phyloP scores from a whole-genome alignment of 306 rosid genomes.

The Sophora flavescens region DNA sequence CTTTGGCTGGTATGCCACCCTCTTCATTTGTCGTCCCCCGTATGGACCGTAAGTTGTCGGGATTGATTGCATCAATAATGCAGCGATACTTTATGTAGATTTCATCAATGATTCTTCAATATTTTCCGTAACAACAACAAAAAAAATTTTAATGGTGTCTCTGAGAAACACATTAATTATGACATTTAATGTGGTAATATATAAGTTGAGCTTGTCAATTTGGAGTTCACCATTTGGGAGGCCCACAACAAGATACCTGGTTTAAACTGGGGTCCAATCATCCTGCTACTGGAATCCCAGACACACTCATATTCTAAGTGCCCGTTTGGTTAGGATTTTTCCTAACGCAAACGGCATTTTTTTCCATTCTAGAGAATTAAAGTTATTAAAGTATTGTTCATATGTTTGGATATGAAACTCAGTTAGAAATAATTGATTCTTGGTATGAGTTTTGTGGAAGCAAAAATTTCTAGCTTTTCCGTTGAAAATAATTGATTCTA shows the following conservation, averaged over 20 bases:
- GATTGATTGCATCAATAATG: constrained; percentile 19
- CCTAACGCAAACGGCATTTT: too few species aligned
- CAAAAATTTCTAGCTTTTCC: too few species aligned
- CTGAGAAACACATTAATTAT: not conserved
- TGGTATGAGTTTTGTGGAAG: too few species aligned
- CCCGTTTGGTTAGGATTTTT: too few species aligned
- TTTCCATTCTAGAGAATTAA: too few species aligned
- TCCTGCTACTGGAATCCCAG: not conserved
- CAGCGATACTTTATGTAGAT: not conserved
- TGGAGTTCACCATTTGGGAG: constrained; percentile 3
- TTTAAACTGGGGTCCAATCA: not conserved
- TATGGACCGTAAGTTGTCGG: not conserved
- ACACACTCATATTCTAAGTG: not conserved
- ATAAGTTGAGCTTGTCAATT: constrained; percentile 7
- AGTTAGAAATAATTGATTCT: too few species aligned
- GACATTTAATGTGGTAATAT: not conserved
- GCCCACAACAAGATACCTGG: constrained; percentile 13
- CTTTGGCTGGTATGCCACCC: not conserved
- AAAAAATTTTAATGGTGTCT: not conserved
- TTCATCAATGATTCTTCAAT: not conserved
- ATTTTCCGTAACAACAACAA: not conserved
- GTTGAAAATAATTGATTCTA: too few species aligned
- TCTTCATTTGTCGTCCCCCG: not conserved
- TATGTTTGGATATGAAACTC: too few species aligned
- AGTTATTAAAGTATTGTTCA: too few species aligned